Base-by-base conservation (phyloP, 1,284 basidiomycete species). In the Naganishia liquefaciens region DNA sequence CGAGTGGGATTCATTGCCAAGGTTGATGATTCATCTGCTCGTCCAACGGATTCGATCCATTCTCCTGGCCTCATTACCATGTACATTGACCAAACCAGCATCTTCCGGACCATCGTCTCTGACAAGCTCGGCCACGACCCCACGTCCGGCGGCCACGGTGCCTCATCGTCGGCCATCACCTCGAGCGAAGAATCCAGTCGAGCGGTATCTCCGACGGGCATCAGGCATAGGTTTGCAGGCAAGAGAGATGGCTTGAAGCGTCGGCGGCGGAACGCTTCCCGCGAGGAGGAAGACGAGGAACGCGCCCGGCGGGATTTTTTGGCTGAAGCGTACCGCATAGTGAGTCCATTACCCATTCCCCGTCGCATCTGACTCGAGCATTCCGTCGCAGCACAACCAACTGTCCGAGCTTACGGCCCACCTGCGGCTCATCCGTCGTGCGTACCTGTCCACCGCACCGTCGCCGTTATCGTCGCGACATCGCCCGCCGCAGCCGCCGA, bases 321-420 rank as follows among this genome's bases (percentile, higher is more conserved):
- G 46, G 74, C 73, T 33, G 77, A 79, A 65, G 76, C 76, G 19
- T 78, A 79, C 64, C 72, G 73, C 54, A 78, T 79, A 65, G 78
- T 78, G 40, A 58, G 76, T 72, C 1, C n/a, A 28, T 7, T 17
- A 5, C 4, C 21, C n/a, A n/a, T n/a, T n/a, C n/a, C n/a, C n/a
- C n/a, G n/a, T n/a, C n/a, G n/a, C n/a, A 30, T 10, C 21, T n/a
- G 9, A n/a, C n/a, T 17, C 21, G 11, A 23, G 2, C 37, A 13
- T n/a, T n/a, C 21, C 25, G 28, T 17, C 5, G 0, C 60, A 79
- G 78, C 68, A 78, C 62, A 68, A 70, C 23, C 77, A 79, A 67
- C 71, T 79, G 0, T n/a, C 62, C 2, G 72, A 73, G 4, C 70
- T 79, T 0, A 57, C 66, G 5, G 70, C 57, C 21, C 74, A 71